Evolutionary conservation across 1,284 basidiomycete genomes (phyloP), one percentile per base, ranked within the genome.

Genomic region (Leccinum brunneo-olivaceum): DNA sequence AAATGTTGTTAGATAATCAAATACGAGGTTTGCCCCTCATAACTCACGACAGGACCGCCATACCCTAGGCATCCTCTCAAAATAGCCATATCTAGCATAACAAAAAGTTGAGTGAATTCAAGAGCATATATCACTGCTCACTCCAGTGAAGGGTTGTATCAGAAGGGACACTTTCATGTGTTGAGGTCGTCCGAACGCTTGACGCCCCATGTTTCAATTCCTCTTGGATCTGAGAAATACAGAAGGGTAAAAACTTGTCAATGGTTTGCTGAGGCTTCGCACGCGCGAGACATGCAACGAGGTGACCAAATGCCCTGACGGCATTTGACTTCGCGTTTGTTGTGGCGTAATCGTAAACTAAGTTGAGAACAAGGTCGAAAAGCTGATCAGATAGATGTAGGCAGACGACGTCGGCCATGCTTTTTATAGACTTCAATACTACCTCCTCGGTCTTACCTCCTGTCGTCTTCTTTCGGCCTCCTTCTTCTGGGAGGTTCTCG

Each of bases 71-170:
- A 84, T 38, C 85, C 90, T 39, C 85, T 79, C 28, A 92, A 67
- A 30, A 92, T 84, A 5, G 81, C 71, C 61, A 90, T 73, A 62
- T 90, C 87, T 89, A 39, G n/a, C n/a, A n/a, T 20, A 8, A 14
- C 34, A 32, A 10, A 10, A 28, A 28, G 33, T 53, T 32, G 36
- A 53, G 19, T 25, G 14, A 40, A 47, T 48, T 15, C 44, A 11
- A n/a, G n/a, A n/a, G n/a, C n/a, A 24, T 10, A 38, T 50, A 19
- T 23, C 53, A 40, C 47, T 39, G 67, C 87, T 62, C 57, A 89
- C 87, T 93, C 91, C 94, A 98, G 63, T 97, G 93, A 41, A 98
- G 70, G 1, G 90, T 86, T 2, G 91, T 93, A 57, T 98, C 95
- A 6, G 89, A 89, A 4, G 90, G 81, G 2, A 90, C 74, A 0